These are phyloP conservation scores for Xylaria sp. DNA, from an alignment of 2,329 filamentous ascomycete genomes.

Conservation along the genomic window DNA sequence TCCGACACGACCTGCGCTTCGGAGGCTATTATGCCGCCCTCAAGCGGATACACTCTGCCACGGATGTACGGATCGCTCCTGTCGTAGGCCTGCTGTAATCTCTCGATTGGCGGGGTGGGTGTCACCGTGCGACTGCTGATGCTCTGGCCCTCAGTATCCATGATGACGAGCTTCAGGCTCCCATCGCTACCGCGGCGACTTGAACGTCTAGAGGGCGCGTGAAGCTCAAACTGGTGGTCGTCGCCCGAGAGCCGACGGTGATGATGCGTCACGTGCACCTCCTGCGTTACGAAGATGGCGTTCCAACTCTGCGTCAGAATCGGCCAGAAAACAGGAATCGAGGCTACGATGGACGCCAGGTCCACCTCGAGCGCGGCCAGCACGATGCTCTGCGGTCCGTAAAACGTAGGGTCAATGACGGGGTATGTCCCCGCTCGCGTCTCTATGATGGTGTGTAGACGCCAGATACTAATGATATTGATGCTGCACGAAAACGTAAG, in stretches of 20 bases:
- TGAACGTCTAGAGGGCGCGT: slow-evolving; percentile 10
- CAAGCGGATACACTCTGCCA: slow-evolving; percentile 39
- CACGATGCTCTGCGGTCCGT: slow-evolving; percentile 49
- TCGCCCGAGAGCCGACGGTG: slow-evolving; percentile 44
- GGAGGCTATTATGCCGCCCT: slow-evolving; percentile 23
- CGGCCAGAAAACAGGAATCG: slow-evolving; percentile 51
- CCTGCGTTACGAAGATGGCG: slow-evolving; percentile 52
- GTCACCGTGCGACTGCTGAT: slow-evolving; percentile 5
- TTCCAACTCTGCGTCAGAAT: slow-evolving; percentile 45
- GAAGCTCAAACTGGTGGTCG: slow-evolving; percentile 32
- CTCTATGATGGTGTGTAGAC: slow-evolving; percentile 47
- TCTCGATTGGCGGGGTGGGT: neutral
- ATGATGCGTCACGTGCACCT: slow-evolving; percentile 49
- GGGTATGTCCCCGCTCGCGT: slow-evolving; percentile 49
- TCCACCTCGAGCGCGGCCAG: slow-evolving; percentile 51
- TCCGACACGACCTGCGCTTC: slow-evolving; percentile 44
- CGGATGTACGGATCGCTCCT: slow-evolving; percentile 40
- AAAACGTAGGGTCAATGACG: slow-evolving; percentile 52
- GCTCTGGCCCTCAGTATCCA: slow-evolving; percentile 26
- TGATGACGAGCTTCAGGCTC: slow-evolving; percentile 33
- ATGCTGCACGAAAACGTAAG: slow-evolving; percentile 40
- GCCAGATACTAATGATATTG: slow-evolving; percentile 49
- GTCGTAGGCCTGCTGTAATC: slow-evolving; percentile 28
- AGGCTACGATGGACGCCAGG: slow-evolving; percentile 49
- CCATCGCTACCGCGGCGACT: slow-evolving; percentile 30